Evolutionary conservation across 2,329 filamentous ascomycete genomes (phyloP).

Genomic region (Chaetomium globosum): DNA sequence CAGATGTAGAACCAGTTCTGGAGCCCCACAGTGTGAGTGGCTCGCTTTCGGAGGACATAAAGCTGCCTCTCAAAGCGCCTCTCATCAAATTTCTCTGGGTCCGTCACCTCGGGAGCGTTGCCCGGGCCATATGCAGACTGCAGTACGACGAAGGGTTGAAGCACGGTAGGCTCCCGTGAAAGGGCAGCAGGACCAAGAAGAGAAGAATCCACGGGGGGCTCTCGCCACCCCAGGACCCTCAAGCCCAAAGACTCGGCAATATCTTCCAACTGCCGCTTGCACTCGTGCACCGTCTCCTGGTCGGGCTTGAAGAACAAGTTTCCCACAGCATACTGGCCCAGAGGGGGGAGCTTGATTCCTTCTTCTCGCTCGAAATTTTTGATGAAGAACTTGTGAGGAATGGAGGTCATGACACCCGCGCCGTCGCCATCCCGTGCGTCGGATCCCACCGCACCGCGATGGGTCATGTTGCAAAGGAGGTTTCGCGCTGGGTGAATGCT

Average conservation of each 20-base stretch:
- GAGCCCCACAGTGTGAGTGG: conserved; percentile 89
- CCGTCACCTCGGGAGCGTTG: conserved; percentile 74
- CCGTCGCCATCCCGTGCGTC: conserved; percentile 98
- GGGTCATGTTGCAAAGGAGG: conserved; percentile 99
- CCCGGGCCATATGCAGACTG: conserved; percentile 81
- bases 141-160: conserved; percentile 93
- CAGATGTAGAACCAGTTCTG: conserved; percentile 99
- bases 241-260: conserved; percentile 85
- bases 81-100: conserved; percentile 80
- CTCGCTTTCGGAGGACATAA: conserved; percentile 90
- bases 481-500: conserved; percentile 69
- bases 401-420: conserved; percentile 98
- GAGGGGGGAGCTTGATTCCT: conserved; percentile 80
- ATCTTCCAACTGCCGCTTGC: conserved; percentile 90
- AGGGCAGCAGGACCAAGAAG: conserved; percentile 89
- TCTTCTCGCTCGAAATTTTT: conserved; percentile 97
- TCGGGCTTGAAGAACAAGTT: conserved; percentile 99
- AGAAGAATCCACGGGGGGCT: conserved; percentile 89
- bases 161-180: conserved; percentile 91
- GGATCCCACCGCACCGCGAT: conserved; percentile 95
- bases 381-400: conserved; percentile 96
- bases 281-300: conserved; percentile 83
- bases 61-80: conserved; percentile 88
- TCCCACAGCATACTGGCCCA: conserved; percentile 93
- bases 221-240: conserved; percentile 92